These are phyloP conservation scores for Peronospora destructor DNA, from an alignment of 352 stramenopile genomes.

Conservation along the genomic window DNA sequence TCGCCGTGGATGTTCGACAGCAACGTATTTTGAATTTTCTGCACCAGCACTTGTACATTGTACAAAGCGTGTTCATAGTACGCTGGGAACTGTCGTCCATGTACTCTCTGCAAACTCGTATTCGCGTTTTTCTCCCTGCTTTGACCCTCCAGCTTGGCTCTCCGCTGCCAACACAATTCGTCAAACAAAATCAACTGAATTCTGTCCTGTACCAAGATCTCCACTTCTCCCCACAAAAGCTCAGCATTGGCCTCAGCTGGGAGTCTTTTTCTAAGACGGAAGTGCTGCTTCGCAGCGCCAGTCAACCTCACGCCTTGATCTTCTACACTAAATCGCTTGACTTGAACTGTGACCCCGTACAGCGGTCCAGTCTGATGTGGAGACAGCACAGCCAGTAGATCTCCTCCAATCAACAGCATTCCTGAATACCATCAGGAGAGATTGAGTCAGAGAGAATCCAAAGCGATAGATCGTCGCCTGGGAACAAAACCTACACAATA, in stretches of 20 bases:
- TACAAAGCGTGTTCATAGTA: constrained; percentile 53
- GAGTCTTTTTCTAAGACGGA: constrained; percentile 37
- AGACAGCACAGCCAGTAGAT: constrained; percentile 53
- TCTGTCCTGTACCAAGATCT: constrained; percentile 54
- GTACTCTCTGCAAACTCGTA: constrained; percentile 14
- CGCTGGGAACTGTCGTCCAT: constrained; percentile 30
- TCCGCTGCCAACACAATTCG: constrained; percentile 7
- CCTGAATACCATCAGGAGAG: constrained; percentile 34
- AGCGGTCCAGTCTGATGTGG: constrained; percentile 43
- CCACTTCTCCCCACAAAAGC: constrained; percentile 33
- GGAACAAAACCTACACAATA: constrained; percentile 63
- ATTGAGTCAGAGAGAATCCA: constrained; percentile 59
- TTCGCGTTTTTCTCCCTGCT: constrained; percentile 3
- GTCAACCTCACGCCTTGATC: constrained; percentile 42
- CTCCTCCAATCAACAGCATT: constrained; percentile 39
- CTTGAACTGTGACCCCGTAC: constrained; percentile 62
- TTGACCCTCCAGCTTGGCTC: constrained; percentile 2
- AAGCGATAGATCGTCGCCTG: constrained; percentile 68
- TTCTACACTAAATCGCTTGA: constrained; percentile 54
- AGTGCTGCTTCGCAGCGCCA: constrained; percentile 58
- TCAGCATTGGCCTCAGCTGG: constrained; percentile 8
- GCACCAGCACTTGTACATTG: constrained; percentile 49
- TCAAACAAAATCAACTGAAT: constrained; percentile 41
- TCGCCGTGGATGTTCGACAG: constrained; percentile 64
- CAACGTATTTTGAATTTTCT: constrained; percentile 60